Evolutionary conservation across 202 grass and related monocot genomes (phyloP), one percentile per base, ranked within the genome.

Genomic region (Schoenoplectus tabernaemontani): DNA sequence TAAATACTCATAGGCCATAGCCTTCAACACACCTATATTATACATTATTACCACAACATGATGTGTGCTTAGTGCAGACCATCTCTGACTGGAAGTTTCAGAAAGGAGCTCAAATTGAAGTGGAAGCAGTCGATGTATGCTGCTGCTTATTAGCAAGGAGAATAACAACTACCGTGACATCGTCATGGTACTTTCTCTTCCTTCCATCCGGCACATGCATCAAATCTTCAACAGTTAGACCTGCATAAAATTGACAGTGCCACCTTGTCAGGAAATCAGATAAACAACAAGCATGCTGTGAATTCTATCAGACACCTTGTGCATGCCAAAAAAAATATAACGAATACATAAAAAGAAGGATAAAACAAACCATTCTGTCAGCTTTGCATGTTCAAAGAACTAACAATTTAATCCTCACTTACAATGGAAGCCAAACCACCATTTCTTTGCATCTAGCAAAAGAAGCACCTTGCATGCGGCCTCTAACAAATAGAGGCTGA

Each of bases 141-240:
- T 65, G 86, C 67, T 65, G 76, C 19, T 67, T 76, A 85, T 88
- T 97, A 36, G 88, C 88, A 17, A 97, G 91, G 78, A 84, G 85
- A 73, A 97, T 91, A 76, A 93, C 88, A 69, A 91, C 82, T 23
- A 93, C 38, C 0, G 91, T 93, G 20, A 93, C 89, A 15, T 97
- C 93, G 75, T 97, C 93, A 4, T 97, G 93, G 65, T 97, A 97
- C 76, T 90, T 97, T 64, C 93, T 93, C 71, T 91, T 97, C 75
- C 85, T 89, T 64, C 93, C 93, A 77, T 83, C 91, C 39, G 93
- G 89, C 81, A 93, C 86, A 38, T 84, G 88, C 87, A 86, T 78
- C 60, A 97, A 73, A 58, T 93, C 81, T 88, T 93, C 85, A 13
- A 83, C 69, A 33, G 85, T 97, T 81, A 97, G 86, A 89, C 78